Conservation (phyloP, 345 rosid species). For the Rubroshorea leprosula region DNA sequence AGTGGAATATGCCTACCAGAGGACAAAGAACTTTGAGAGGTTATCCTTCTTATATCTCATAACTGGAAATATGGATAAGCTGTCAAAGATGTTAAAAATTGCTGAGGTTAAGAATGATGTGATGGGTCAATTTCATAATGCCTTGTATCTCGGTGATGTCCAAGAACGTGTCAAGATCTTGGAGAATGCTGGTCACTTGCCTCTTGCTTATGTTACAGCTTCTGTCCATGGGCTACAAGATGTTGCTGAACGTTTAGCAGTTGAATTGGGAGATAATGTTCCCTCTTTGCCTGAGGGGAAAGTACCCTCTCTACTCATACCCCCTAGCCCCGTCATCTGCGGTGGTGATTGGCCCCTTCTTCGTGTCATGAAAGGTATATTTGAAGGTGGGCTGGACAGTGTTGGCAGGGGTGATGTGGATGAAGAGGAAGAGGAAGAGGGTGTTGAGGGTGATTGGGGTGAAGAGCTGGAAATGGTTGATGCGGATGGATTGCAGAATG, state of each 20-base stretch:
- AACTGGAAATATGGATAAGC: constrained; percentile 80
- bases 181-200: constrained; percentile 83
- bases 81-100: constrained; percentile 86
- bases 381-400: constrained; percentile 81
- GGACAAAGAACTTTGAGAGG: constrained; percentile 94
- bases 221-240: constrained; percentile 75
- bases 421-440: constrained; percentile 69
- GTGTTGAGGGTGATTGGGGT: constrained; percentile 73
- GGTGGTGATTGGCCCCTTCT: constrained; percentile 98
- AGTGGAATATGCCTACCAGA: constrained; percentile 91
- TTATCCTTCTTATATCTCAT: constrained; percentile 84
- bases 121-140: constrained; percentile 99
- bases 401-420: constrained; percentile 41
- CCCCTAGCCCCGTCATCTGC: constrained; percentile 64
- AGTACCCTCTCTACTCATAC: constrained; percentile 64
- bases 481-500: constrained; percentile 57
- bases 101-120: constrained; percentile 90
- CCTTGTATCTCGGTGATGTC: constrained; percentile 82
- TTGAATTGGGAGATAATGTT: constrained; percentile 63
- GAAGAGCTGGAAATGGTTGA: constrained; percentile 73
- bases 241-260: constrained; percentile 62
- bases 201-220: constrained; percentile 83
- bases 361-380: constrained; percentile 88
- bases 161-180: constrained; percentile 82
- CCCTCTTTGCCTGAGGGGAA: constrained; percentile 75